These are phyloP conservation scores for Serendipita sp. DNA, from an alignment of 768 basidiomycete genomes.

Conservation along the genomic window DNA sequence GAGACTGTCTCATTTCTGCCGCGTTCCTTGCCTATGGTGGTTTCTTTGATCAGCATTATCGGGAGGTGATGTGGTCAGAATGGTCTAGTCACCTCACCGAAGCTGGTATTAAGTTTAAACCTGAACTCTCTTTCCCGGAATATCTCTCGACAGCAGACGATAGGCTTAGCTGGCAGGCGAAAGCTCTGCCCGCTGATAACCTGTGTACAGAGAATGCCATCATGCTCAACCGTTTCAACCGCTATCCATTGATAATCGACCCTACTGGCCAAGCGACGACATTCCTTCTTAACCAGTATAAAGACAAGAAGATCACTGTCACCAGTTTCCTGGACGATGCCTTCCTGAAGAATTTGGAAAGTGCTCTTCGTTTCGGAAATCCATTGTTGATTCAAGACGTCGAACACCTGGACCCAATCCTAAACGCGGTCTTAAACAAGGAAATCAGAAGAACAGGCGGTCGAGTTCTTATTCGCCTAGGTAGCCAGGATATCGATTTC, in stretches of 20 bases:
- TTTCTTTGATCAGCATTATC: constrained; percentile 97
- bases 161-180: constrained; percentile 87
- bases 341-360: constrained; percentile 96
- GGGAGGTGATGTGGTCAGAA: constrained; percentile 91
- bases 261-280: constrained; percentile 94
- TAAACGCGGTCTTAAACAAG: constrained; percentile 93
- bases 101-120: constrained; percentile 81
- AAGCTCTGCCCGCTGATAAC: constrained; percentile 87
- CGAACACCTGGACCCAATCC: constrained; percentile 90
- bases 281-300: constrained; percentile 88
- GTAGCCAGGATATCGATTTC: constrained; percentile 97
- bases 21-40: constrained; percentile 95
- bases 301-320: constrained; percentile 90
- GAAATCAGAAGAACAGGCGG: constrained; percentile 94
- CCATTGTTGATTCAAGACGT: constrained; percentile 96
- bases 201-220: constrained; percentile 98
- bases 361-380: constrained; percentile 96
- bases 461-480: constrained; percentile 88
- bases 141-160: constrained; percentile 96
- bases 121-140: constrained; percentile 82
- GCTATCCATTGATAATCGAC: constrained; percentile 94
- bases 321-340: constrained; percentile 98
- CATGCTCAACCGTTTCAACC: constrained; percentile 95
- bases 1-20: constrained; percentile 87
- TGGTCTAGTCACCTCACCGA: constrained; percentile 83